These are phyloP conservation scores for Pseudocercospora cruenta DNA, from an alignment of 2,329 filamentous ascomycete genomes.

Conservation along the genomic window DNA sequence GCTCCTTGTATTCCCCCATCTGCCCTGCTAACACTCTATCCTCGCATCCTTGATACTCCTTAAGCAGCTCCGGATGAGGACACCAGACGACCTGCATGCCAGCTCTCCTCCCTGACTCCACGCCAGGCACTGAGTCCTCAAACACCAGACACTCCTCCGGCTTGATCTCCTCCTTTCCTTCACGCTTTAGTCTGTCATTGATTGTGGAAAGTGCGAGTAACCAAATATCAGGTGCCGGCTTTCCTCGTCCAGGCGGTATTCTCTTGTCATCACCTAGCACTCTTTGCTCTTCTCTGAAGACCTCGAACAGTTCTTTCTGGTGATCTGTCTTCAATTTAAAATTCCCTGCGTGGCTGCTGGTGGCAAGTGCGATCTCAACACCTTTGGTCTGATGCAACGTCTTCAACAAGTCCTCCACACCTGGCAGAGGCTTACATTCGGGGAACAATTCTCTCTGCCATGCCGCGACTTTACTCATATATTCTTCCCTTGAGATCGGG, in stretches of 20 bases:
- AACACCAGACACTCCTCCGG: slow-evolving; percentile 94
- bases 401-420: slow-evolving; percentile 69
- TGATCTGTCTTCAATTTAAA: slow-evolving; percentile 75
- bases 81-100: slow-evolving; percentile 96
- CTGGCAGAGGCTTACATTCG: slow-evolving; percentile 73
- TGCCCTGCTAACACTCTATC: slow-evolving; percentile 80
- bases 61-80: slow-evolving; percentile 77
- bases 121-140: slow-evolving; percentile 90
- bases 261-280: slow-evolving; percentile 85
- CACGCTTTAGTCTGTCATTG: slow-evolving; percentile 68
- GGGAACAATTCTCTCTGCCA: slow-evolving; percentile 77
- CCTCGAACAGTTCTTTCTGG: slow-evolving; percentile 53
- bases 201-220: slow-evolving; percentile 81
- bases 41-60: slow-evolving; percentile 77
- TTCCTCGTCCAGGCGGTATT: slow-evolving; percentile 79
- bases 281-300: slow-evolving; percentile 69
- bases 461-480: slow-evolving; percentile 60
- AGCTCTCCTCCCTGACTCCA: slow-evolving; percentile 85
- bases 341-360: slow-evolving; percentile 72
- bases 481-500: slow-evolving; percentile 73
- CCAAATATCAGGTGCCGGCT: slow-evolving; percentile 94
- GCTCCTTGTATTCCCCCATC: slow-evolving; percentile 70
- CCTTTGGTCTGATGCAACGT: slow-evolving; percentile 49
- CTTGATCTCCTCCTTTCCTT: slow-evolving; percentile 64
- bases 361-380: slow-evolving; percentile 84